Conservation (phyloP, 139 green algal species). For the Zygnema circumcarinatum region DNA sequence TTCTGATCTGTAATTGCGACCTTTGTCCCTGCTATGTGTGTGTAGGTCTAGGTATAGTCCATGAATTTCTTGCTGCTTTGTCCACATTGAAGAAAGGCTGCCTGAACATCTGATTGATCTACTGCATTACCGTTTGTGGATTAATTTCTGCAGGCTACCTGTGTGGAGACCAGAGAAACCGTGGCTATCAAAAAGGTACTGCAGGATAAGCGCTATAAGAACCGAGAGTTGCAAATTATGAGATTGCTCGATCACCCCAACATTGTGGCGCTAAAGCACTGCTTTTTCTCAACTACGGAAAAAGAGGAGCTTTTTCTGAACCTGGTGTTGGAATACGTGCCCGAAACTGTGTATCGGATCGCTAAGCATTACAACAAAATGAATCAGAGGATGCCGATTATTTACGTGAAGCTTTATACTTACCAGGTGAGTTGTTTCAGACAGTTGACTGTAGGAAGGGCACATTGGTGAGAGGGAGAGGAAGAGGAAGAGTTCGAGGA, state of each 20-base stretch:
- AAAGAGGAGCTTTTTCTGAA: constrained; percentile 92
- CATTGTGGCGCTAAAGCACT: constrained; percentile 96
- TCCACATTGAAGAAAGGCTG: no score
- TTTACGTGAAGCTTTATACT: constrained; percentile 94
- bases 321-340: constrained; percentile 98
- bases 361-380: constrained; percentile 95
- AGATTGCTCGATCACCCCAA: constrained; percentile 95
- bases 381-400: constrained; percentile 89
- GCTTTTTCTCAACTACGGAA: constrained; percentile 87
- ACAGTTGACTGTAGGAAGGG: neutral
- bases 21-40: no score
- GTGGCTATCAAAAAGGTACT: constrained; percentile 99
- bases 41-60: no score
- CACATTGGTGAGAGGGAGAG: neutral
- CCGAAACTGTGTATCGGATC: constrained; percentile 96
- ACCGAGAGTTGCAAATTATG: constrained; percentile 98
- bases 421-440: constrained; percentile 75
- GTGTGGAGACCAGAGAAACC: constrained; percentile 92
- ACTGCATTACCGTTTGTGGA: no score
- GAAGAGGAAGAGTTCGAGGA: no score
- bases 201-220: constrained; percentile 99
- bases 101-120: no score
- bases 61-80: no score
- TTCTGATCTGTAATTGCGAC: no score
- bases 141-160: constrained; percentile 60